Evolutionary conservation across 129 eudicot genomes (phyloP).

Genomic region (Pulicaria dysenterica): DNA sequence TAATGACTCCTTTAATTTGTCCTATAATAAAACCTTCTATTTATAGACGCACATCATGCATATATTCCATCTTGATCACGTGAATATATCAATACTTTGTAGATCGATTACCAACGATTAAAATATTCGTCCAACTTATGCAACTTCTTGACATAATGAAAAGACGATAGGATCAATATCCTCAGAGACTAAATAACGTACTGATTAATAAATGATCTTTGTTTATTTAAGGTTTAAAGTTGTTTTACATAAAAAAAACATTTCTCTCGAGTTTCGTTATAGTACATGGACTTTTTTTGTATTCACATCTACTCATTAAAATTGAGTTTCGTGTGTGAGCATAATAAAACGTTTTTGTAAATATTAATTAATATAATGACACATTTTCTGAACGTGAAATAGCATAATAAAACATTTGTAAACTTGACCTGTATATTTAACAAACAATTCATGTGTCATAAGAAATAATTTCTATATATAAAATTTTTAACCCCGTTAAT

Average conservation of each 20-base stretch:
- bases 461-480: too few relatives aligned
- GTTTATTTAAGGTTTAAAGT: background rate
- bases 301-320: background rate
- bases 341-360: too few relatives aligned
- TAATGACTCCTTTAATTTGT: too few relatives aligned
- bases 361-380: too few relatives aligned
- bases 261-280: background rate
- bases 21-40: background rate
- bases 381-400: too few relatives aligned
- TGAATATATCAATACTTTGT: conserved; percentile 16
- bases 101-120: conserved; percentile 6
- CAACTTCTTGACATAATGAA: conserved; percentile 8
- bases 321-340: background rate
- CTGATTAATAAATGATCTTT: conserved; percentile 4
- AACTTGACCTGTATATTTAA: background rate
- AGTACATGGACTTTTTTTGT: background rate
- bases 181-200: too few relatives aligned
- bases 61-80: conserved; percentile 16
- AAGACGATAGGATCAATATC: background rate
- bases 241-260: too few relatives aligned
- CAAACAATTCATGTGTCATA: too few relatives aligned
- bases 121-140: conserved; percentile 16
- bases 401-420: too few relatives aligned
- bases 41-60: conserved; percentile 20
- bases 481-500: too few relatives aligned